Percentiles rank a stretch among this genome's conserved stretches.
phyloP scores from a whole-genome alignment of 345 rosid species.

The Eucalyptus erythrocorys region DNA sequence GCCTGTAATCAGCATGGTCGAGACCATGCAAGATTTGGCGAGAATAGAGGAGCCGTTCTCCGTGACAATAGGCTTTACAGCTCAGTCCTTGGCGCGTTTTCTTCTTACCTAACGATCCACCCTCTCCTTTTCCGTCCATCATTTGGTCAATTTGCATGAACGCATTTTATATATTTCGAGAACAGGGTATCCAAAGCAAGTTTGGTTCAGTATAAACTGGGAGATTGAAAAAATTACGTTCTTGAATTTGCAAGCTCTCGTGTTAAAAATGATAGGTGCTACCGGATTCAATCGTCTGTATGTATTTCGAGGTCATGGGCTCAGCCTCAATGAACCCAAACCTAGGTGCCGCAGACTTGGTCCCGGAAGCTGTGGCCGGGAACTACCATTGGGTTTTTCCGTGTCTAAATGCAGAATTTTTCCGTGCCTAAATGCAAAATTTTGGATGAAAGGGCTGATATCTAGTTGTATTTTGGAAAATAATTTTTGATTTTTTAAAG shows the following conservation, averaged over 20 bases:
- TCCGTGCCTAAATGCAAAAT: not conserved
- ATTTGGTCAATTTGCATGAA: not conserved
- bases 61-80: not conserved
- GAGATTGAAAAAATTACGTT: not conserved
- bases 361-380: not conserved
- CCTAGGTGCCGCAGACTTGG: not conserved
- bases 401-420: not conserved
- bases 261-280: not conserved
- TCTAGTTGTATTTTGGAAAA: too few species aligned
- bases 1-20: not conserved
- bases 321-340: not conserved
- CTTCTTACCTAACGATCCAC: not conserved
- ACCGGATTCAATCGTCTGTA: not conserved
- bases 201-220: not conserved
- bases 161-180: not conserved
- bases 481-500: too few species aligned
- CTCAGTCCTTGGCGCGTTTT: not conserved
- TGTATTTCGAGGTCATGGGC: not conserved
- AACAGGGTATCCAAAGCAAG: not conserved
- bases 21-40: not conserved
- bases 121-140: not conserved
- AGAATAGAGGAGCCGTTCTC: not conserved
- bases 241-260: not conserved
- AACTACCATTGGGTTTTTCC: not conserved
- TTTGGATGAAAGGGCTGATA: too few species aligned